Conservation (phyloP, 805 yeast species). For the Teunomyces gatunensis region DNA sequence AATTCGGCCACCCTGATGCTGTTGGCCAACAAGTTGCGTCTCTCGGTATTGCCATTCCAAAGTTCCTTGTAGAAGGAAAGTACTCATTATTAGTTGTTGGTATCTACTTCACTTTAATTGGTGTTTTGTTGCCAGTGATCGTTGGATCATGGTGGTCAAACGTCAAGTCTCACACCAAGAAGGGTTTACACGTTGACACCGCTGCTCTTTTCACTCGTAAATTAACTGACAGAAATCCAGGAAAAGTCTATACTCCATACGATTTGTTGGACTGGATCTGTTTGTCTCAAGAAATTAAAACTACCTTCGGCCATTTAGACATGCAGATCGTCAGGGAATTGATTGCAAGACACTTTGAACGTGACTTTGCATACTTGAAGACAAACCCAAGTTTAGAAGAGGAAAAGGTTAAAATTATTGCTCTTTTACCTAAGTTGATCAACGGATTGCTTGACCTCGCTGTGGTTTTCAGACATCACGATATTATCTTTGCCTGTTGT, state of each 20-base stretch:
- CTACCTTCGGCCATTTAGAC: slow-evolving; percentile 39
- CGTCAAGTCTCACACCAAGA: slow-evolving; percentile 74
- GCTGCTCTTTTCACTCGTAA: slow-evolving; percentile 73
- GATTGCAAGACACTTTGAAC: slow-evolving; percentile 56
- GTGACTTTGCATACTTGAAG: slow-evolving; percentile 35
- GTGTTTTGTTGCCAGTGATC: slow-evolving; percentile 70
- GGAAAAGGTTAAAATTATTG: slow-evolving; percentile 54
- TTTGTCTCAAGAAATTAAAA: slow-evolving; percentile 61
- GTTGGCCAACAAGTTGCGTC: slow-evolving; percentile 80
- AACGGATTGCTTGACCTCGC: slow-evolving; percentile 79
- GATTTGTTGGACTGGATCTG: slow-evolving; percentile 60
- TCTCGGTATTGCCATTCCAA: slow-evolving; percentile 95
- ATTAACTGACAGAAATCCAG: slow-evolving; percentile 71
- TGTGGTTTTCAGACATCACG: slow-evolving; percentile 70
- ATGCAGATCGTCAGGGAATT: slow-evolving; percentile 49
- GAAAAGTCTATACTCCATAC: slow-evolving; percentile 57
- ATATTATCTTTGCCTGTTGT: slow-evolving; percentile 55
- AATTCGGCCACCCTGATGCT: slow-evolving; percentile 91
- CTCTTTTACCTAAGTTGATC: slow-evolving; percentile 63
- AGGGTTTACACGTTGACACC: slow-evolving; percentile 80
- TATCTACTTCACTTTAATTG: slow-evolving; percentile 68
- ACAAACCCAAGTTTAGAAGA: slow-evolving; percentile 22
- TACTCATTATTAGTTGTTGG: slow-evolving; percentile 63
- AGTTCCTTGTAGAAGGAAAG: slow-evolving; percentile 81
- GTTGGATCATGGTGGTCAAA: slow-evolving; percentile 92